A percentile compares a stretch with the other conserved stretches of the same genome.
Evolutionary conservation across 1,284 basidiomycete species (phyloP).

Genomic region (Tilletia horrida): DNA sequence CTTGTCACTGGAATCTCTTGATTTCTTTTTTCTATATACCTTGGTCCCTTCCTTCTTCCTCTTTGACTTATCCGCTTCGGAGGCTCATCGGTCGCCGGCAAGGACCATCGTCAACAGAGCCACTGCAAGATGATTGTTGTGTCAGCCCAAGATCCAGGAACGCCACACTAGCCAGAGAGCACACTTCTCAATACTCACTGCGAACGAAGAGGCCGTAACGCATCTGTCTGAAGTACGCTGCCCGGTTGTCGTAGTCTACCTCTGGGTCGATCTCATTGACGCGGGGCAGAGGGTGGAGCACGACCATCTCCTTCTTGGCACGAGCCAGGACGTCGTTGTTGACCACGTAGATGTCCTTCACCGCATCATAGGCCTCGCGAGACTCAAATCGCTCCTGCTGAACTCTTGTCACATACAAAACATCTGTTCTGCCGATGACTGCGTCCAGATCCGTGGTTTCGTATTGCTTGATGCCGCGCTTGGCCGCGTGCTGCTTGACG

Average conservation of each 20-base stretch:
- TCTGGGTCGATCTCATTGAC: conserved; percentile 97
- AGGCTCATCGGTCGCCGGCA: conserved; percentile 3
- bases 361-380: conserved; percentile 78
- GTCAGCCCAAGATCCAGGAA: not conserved
- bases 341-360: conserved; percentile 88
- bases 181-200: conserved; percentile 8
- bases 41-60: too few relatives aligned
- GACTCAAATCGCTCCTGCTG: conserved; percentile 90
- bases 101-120: conserved; percentile 52
- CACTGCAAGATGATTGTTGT: conserved; percentile 31
- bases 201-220: conserved; percentile 92
- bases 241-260: conserved; percentile 93
- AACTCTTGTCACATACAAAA: conserved; percentile 91
- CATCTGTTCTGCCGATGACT: conserved; percentile 87
- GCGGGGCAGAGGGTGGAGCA: conserved; percentile 95
- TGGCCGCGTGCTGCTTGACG: conserved; percentile 69
- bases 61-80: too few relatives aligned
- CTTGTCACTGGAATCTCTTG: too few relatives aligned
- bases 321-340: conserved; percentile 87
- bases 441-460: conserved; percentile 84
- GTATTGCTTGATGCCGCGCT: conserved; percentile 63
- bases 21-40: not conserved
- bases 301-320: conserved; percentile 93
- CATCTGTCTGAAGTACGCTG: conserved; percentile 98
- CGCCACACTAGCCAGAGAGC: too few relatives aligned